Conservation (phyloP, 495 filamentous ascomycete species). For the Daldinia decipiens region DNA sequence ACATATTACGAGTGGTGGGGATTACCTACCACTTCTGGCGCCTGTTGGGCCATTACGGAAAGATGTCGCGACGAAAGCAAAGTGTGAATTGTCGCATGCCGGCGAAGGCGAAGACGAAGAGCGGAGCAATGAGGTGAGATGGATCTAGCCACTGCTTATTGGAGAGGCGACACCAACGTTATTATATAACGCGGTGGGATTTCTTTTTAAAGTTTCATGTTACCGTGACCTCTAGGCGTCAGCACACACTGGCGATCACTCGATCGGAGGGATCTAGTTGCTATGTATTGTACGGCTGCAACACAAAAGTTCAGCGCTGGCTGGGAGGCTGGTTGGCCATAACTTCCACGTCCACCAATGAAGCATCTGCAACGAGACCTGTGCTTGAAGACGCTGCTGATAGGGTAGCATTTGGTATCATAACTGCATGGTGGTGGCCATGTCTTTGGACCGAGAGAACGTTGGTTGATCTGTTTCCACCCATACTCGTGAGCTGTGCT, state of each 20-base stretch:
- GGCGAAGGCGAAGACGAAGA: slow-evolving; percentile 11
- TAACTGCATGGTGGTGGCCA: slow-evolving; percentile 19
- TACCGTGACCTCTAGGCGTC: slow-evolving; percentile 14
- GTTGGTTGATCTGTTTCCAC: slow-evolving; percentile 8
- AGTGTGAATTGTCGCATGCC: slow-evolving; percentile 12
- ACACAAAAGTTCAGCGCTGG: slow-evolving; percentile 8
- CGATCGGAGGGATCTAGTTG: slow-evolving; percentile 3
- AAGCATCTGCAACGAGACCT: slow-evolving; percentile 12
- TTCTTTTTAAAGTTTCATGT: slow-evolving; percentile 16
- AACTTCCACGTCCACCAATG: slow-evolving; percentile 23
- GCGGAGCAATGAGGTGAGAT: slow-evolving; percentile 15
- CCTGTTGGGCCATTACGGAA: slow-evolving; percentile 22
- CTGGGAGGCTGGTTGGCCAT: slow-evolving; percentile 8
- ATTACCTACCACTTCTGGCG: slow-evolving; percentile 31
- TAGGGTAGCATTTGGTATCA: slow-evolving; percentile 28
- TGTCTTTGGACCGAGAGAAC: slow-evolving; percentile 11
- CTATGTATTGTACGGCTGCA: not conserved
- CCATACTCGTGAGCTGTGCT: not conserved
- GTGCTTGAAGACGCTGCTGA: slow-evolving; percentile 21
- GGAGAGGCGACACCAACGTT: slow-evolving; percentile 7
- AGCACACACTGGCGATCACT: slow-evolving; percentile 30
- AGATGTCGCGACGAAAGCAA: slow-evolving; percentile 23
- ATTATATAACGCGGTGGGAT: slow-evolving; percentile 22
- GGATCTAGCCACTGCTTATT: not conserved
- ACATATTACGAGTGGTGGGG: slow-evolving; percentile 9